Evolutionary conservation across 257 asterid genomes (phyloP), one percentile per base, ranked within the genome.

Genomic region (Petunia axillaris): DNA sequence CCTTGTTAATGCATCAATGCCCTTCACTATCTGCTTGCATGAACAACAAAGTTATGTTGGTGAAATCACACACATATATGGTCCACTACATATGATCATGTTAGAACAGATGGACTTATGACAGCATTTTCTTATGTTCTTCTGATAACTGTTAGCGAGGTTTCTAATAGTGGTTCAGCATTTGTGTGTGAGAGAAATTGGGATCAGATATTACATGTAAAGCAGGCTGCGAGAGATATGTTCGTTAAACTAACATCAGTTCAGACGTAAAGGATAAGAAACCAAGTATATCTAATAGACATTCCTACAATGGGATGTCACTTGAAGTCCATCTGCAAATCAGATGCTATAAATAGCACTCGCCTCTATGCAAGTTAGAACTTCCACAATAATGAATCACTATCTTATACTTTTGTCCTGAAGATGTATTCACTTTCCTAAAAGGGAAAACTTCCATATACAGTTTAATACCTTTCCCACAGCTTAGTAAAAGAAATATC

Each of bases 1-100:
- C 90, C 99, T 96, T 41, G 98, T 81, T 70, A 94, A 78, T 59
- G 99, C 99, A 78, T 96, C 99, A 62, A 96, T 94, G n/a, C 97
- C 98, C 91, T 96, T 96, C 84, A 96, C 99, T 75, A 94, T 88
- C 99, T 96, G 93, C 86, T 80, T 75, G 64, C 15, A 82, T 70
- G 52, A 62, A 82, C 57, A 57, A 40, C 25, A 75, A 81, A 81
- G 65, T 55, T 48, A 48, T 77, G 48, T 75, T 37, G 66, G 10
- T 35, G 46, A 64, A 63, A 48, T 64, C 10, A 2, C 54, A 81
- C 60, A 74, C 76, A 54, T 35, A 53, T 41, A 75, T 60, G 58
- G 59, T 71, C 35, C 44, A 63, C 41, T 1, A 36, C 14, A 40
- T 64, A 64, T 14, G 58, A 46, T 2, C 43, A 7, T 71, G 25